Base-by-base conservation (phyloP, 2,329 filamentous ascomycete genomes). In the Aspergillaceae sp. region DNA sequence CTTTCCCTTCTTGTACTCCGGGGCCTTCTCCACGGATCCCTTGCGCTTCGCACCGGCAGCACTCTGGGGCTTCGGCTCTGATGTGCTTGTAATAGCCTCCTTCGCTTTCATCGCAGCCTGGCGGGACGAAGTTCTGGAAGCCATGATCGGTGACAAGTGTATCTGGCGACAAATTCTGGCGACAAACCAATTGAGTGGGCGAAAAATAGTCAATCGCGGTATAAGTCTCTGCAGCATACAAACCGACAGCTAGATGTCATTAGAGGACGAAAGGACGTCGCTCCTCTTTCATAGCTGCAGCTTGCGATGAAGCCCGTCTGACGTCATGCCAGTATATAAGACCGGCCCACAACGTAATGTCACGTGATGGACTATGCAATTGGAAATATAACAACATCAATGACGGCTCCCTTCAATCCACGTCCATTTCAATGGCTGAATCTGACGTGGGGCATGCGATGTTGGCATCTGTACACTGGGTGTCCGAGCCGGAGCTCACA, bases 21-120 rank as follows among this genome's bases (percentile, higher is more conserved):
- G 51, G 1, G 43, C 55, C 5, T 60, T 61, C 27, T 58, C 53
- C 3, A 51, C 35, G 2, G 55, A 43, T 10, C 57, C 64, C 53
- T 70, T 73, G 37, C 70, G 68, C 48, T 73, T 72, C 8, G 57
- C 54, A n/a, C 62, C 60, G 27, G 62, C 53, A 7, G 58, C 29
- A 27, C 56, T 51, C 45, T 54, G 59, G 29, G 54, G 54, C 40
- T 59, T 60, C 28, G 47, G 53, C 46, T 62, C 66, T 40, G 56
- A 56, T 46, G 57, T 60, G 48, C 55, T 57, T 41, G 61, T 49
- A 47, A 68, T 65, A 28, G 69, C 65, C 49, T 70, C 60, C 46
- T 70, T 70, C 30, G 69, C 68, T 53, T 71, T 70, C 42, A 63
- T 62, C 6, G 69, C 69, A 4, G 69, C 69, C 49, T 68, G 60